These are phyloP conservation scores for Lagenidium giganteum DNA, from an alignment of 352 stramenopile genomes.

Conservation along the genomic window DNA sequence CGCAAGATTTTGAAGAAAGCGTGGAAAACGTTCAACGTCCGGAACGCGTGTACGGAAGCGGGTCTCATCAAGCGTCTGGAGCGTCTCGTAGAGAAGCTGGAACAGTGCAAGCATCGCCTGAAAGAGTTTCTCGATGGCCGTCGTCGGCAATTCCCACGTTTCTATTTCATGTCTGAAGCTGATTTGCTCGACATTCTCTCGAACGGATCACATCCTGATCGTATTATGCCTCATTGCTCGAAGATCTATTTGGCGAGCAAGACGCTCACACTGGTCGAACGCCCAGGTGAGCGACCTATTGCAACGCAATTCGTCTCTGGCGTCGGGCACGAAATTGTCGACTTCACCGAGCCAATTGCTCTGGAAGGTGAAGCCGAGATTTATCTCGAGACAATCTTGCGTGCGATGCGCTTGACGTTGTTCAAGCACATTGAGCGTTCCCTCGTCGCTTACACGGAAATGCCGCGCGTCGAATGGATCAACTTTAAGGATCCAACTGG, in stretches of 20 bases:
- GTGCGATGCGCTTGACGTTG: slow-evolving; percentile 92
- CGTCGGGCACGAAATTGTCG: slow-evolving; percentile 91
- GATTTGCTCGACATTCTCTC: slow-evolving; percentile 95
- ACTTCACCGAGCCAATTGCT: slow-evolving; percentile 89
- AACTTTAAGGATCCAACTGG: slow-evolving; percentile 89
- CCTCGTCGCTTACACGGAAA: slow-evolving; percentile 86
- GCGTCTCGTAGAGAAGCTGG: slow-evolving; percentile 89
- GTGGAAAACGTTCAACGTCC: slow-evolving; percentile 89
- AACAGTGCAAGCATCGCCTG: slow-evolving; percentile 92
- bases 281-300: slow-evolving; percentile 56
- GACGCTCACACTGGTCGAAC: slow-evolving; percentile 83
- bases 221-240: slow-evolving; percentile 93
- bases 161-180: slow-evolving; percentile 89
- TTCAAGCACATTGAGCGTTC: slow-evolving; percentile 94
- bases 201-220: slow-evolving; percentile 91
- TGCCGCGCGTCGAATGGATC: slow-evolving; percentile 94
- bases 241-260: slow-evolving; percentile 96
- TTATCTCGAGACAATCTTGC: slow-evolving; percentile 95
- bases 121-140: slow-evolving; percentile 95
- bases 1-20: slow-evolving; percentile 81
- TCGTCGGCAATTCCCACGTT: slow-evolving; percentile 92
- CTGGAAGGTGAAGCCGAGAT: slow-evolving; percentile 97
- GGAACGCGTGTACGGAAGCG: slow-evolving; percentile 84
- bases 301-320: slow-evolving; percentile 91
- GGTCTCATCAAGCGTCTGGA: slow-evolving; percentile 90